Evolutionary conservation across 192 early-diverging fungal genomes (phyloP), one percentile per base, ranked within the genome.

Genomic region (Coemansia sp.): DNA sequence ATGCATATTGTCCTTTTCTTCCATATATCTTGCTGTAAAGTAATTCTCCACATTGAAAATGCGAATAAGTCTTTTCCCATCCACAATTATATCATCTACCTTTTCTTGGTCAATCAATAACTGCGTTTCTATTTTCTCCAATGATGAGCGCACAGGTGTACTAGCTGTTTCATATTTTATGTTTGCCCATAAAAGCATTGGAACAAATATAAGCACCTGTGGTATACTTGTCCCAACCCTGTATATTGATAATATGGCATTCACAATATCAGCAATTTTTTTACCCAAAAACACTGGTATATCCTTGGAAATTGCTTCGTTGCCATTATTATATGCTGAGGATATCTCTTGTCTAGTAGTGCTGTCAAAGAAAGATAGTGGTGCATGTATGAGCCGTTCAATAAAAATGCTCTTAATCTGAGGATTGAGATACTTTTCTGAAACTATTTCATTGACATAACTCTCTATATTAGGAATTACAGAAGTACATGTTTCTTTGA

Each of bases 321-420:
- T 58, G 3, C 68, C 68, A 3, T 42, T 39, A 18, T 63, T 29
- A 30, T 67, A 76, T 16, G 60, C 68, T 18, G 35, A 18, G 2
- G 31, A 51, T 7, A 77, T 59, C 1, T 71, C 34, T 9, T 60
- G 69, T 5, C 29, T 33, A 3, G 51, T 64, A 0, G 57, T 71
- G 49, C 62, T 61, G 37, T 77, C 69, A 58, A 71, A 77, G 37
- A 68, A 71, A 7, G 69, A 65, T 0, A 77, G 20, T 6, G 69
- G 69, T 8, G 74, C 74, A 7, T 77, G 53, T 2, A 77, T 53
- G 23, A 77, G 25, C 5, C 52, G 39, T 5, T 60, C 25, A 7
- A 71, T 45, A 60, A 76, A 71, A 16, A 33, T 45, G 9, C 40
- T 18, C 16, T 57, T 55, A 26, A 69, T 58, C 25, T 29, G 39